Evolutionary conservation across 2,329 filamentous ascomycete species (phyloP).

Genomic region (Paecilomyces variotii): DNA sequence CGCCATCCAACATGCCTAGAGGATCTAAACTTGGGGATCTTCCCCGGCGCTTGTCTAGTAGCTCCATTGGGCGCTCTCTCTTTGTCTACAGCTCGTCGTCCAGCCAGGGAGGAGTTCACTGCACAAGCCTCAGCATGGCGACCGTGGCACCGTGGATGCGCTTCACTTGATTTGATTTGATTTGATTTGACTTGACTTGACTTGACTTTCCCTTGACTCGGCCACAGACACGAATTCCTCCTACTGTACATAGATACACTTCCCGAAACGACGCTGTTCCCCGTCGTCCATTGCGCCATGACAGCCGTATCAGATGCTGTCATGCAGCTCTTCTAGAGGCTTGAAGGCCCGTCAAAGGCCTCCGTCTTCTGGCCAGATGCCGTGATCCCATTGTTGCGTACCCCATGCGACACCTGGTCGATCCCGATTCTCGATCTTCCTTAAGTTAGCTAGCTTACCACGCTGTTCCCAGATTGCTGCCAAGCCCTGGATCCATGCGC

Average conservation of each 20-base stretch:
- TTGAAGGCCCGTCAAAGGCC: neutral
- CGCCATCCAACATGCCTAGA: slow-evolving; percentile 7
- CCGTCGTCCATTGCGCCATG: neutral
- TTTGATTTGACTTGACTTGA: no score
- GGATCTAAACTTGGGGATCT: neutral
- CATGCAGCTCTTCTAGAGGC: neutral
- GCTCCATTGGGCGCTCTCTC: neutral
- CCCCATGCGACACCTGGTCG: neutral
- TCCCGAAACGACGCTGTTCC: neutral
- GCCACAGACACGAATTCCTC: no score
- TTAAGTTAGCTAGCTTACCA: neutral
- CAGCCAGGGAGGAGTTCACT: neutral
- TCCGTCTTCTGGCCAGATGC: neutral
- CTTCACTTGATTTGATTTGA: neutral
- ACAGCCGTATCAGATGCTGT: neutral
- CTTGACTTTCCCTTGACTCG: no score
- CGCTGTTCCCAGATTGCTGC: neutral
- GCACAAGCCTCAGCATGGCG: neutral
- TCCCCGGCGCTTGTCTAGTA: neutral
- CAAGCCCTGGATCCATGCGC: neutral
- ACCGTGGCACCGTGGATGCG: neutral
- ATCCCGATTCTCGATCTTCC: neutral
- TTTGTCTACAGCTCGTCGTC: neutral
- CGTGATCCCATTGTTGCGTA: neutral
- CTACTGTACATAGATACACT: neutral